Base-by-base conservation (phyloP, 2,329 filamentous ascomycete genomes). In the Trichoderma semiorbis region DNA sequence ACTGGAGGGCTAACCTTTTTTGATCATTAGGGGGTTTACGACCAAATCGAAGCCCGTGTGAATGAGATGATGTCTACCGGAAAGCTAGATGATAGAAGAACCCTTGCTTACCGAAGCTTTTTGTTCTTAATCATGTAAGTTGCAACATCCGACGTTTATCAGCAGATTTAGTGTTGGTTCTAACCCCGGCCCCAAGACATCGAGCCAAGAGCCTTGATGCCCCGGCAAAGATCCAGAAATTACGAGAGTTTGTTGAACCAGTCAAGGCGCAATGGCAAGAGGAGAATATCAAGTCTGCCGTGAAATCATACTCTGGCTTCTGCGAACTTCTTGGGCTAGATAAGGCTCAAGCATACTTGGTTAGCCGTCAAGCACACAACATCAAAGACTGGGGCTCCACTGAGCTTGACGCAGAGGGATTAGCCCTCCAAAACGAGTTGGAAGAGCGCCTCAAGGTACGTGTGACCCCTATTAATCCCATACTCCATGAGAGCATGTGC, bases 101-200 rank as follows among this genome's bases (percentile, higher is more conserved):
- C 93, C 71, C 91, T 96, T 78, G 93, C 95, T 2, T 95, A 97
- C 77, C 93, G 91, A 76, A 95, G 94, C 11, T 95, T 98, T 74
- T 85, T 98, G 1, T 97, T 99, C 79, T 96, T 97, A 72, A 96
- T 99, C 74, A 91, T 96, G 89, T 92, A 83, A 78, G 85, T 79
- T 47, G 8, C 26, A 28, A n/a, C 30, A 53, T 24, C 21, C 11
- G 18, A 26, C 16, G 7, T 3, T 26, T 50, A 6, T 10, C 0
- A 12, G 24, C 2, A 47, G 8, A 70, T 18, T 16, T 24, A 10
- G 12, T 16, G 26, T n/a, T 8, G n/a, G 7, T 28, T 30, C 74
- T 74, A 70, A 75, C 55, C 58, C 18, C 11, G 18, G 32, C 1
- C 70, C 5, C 55, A 10, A 93, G 92, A 76, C 95, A 98, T 81